Percentiles rank a stretch among this genome's conserved stretches.
Evolutionary conservation across 139 green algal species (phyloP).

Genomic region (Microglena sp.): DNA sequence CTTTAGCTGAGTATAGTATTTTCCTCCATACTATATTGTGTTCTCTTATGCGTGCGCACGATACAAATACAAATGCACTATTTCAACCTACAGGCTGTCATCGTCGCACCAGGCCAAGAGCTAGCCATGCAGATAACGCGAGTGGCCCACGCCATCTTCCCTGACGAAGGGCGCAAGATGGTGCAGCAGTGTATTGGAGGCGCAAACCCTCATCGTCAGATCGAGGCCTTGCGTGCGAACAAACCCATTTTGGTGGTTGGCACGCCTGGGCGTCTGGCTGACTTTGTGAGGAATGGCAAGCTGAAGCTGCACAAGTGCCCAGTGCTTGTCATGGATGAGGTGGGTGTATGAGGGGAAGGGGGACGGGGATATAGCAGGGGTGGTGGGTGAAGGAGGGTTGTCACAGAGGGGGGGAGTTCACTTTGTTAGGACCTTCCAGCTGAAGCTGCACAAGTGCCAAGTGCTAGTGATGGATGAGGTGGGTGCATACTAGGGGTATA

Average conservation of each 20-base stretch:
- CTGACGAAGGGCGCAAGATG: conserved; percentile 25
- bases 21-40: too few relatives aligned
- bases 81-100: conserved; percentile 51
- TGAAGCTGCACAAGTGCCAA: too few relatives aligned
- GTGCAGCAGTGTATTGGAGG: conserved; percentile 94
- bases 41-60: too few relatives aligned
- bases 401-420: too few relatives aligned
- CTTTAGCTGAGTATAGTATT: too few relatives aligned
- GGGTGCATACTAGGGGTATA: too few relatives aligned
- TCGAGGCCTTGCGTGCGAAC: conserved; percentile 68
- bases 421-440: too few relatives aligned
- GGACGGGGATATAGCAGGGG: too few relatives aligned
- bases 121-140: conserved; percentile 90
- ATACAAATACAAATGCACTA: too few relatives aligned
- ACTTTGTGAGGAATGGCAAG: conserved; percentile 52
- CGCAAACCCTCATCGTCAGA: conserved; percentile 58
- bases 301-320: conserved; percentile 46
- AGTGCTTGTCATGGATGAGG: conserved; percentile 26
- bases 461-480: too few relatives aligned
- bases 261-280: conserved; percentile 84
- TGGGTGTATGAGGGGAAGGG: too few relatives aligned
- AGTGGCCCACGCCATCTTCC: conserved; percentile 63
- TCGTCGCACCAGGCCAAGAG: conserved; percentile 84
- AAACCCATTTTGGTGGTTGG: conserved; percentile 86
- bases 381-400: too few relatives aligned